These are phyloP conservation scores for Filobasidium wieringae DNA, from an alignment of 768 basidiomycete species.

Conservation along the genomic window DNA sequence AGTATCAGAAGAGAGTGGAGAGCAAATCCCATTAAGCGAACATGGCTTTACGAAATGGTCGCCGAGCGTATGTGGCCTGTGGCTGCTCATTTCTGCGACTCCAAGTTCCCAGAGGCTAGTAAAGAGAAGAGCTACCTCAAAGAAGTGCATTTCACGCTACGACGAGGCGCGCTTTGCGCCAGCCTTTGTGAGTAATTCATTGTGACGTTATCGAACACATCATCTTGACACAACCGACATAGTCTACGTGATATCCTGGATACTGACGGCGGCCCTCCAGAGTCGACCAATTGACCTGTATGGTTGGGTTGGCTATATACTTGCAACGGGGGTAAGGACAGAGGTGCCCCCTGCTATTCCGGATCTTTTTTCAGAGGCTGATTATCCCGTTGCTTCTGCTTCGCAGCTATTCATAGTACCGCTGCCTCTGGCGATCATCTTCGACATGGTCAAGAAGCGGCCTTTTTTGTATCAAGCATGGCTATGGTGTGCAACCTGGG, in stretches of 20 bases:
- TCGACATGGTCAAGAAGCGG: slow-evolving; percentile 26
- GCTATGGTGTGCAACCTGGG: slow-evolving; percentile 31
- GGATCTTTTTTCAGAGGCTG: background rate
- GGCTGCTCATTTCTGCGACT: slow-evolving; percentile 31
- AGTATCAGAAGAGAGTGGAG: slow-evolving; percentile 19
- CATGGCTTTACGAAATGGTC: slow-evolving; percentile 21
- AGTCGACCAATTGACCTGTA: slow-evolving; percentile 17
- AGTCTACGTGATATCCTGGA: slow-evolving; percentile 31
- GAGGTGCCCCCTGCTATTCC: background rate
- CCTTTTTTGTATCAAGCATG: slow-evolving; percentile 26
- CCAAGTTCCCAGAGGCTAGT: slow-evolving; percentile 27
- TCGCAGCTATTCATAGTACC: slow-evolving; percentile 29
- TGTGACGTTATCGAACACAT: background rate
- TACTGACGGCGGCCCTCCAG: slow-evolving; percentile 23
- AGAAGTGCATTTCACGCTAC: slow-evolving; percentile 25
- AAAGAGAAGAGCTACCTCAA: slow-evolving; percentile 35
- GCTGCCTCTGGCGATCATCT: slow-evolving; percentile 23
- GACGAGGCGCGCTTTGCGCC: slow-evolving; percentile 10
- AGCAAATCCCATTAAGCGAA: slow-evolving; percentile 20
- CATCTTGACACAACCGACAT: background rate
- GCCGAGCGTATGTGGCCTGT: slow-evolving; percentile 27
- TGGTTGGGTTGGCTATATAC: slow-evolving; percentile 22
- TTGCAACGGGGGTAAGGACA: slow-evolving; percentile 24
- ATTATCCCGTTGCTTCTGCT: background rate
- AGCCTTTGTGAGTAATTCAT: background rate